Evolutionary conservation across 2,329 filamentous ascomycete species (phyloP).

Genomic region (Erysiphe pulchra): DNA sequence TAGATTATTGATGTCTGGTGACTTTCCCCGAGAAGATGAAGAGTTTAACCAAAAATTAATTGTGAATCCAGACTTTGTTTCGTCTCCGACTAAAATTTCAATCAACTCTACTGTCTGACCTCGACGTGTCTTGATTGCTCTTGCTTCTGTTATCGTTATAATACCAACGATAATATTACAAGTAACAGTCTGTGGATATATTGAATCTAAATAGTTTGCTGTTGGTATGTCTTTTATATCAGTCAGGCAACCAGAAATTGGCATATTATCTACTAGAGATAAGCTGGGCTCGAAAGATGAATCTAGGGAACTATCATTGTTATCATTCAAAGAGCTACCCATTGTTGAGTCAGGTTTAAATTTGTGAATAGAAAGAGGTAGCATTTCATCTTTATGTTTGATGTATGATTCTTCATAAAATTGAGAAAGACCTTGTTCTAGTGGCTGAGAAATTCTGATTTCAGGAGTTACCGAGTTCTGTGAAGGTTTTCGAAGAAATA

Average conservation of each 20-base stretch:
- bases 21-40: no score
- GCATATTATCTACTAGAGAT: no score
- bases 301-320: no score
- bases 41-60: conserved; percentile 66
- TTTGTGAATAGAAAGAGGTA: not conserved
- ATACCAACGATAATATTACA: conserved; percentile 62
- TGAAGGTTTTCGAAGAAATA: no score
- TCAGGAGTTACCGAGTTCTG: no score
- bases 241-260: no score
- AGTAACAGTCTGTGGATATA: conserved; percentile 58
- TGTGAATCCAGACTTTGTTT: conserved; percentile 55
- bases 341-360: conserved; percentile 8
- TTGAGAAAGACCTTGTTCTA: conserved; percentile 25
- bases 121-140: conserved; percentile 41
- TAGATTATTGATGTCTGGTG: no score
- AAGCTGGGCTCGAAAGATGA: no score
- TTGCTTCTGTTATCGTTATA: conserved; percentile 41
- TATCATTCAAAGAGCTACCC: no score
- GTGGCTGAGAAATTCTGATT: no score
- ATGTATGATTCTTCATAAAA: conserved; percentile 63
- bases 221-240: conserved; percentile 46
- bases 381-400: conserved; percentile 33
- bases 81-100: conserved; percentile 62
- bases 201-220: conserved; percentile 34
- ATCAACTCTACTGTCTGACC: conserved; percentile 37